Conservation (phyloP, 2,329 filamentous ascomycete genomes). For the Neoscytalidium dimidiatum region DNA sequence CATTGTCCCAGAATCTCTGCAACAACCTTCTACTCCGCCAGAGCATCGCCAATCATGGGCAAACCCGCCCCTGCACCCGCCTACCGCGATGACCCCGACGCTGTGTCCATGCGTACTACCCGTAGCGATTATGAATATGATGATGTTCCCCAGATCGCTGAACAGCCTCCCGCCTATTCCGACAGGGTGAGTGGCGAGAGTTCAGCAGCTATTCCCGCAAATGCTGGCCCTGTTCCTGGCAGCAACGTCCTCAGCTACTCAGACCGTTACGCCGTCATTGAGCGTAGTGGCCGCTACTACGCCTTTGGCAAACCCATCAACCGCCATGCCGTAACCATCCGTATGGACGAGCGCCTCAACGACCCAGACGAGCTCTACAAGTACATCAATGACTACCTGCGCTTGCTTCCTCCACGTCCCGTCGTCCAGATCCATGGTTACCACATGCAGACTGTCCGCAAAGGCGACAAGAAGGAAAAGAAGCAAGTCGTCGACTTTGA, state of each 20-base stretch:
- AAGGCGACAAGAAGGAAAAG: conserved; percentile 38
- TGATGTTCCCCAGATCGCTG: conserved; percentile 36
- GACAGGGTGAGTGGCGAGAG: conserved; percentile 25
- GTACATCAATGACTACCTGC: conserved; percentile 28
- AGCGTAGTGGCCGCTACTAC: conserved; percentile 5
- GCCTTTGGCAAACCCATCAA: conserved; percentile 18
- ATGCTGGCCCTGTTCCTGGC: neutral
- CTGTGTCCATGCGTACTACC: conserved; percentile 41
- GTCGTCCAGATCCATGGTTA: conserved; percentile 40
- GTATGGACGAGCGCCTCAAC: conserved; percentile 36
- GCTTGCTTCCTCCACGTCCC: conserved; percentile 32
- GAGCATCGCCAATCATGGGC: conserved; percentile 30
- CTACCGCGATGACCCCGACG: conserved; percentile 39
- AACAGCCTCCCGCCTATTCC: conserved; percentile 37
- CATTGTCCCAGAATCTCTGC: neutral
- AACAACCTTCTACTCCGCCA: neutral
- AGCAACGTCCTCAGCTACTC: neutral
- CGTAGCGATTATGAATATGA: conserved; percentile 40
- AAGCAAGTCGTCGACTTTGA: conserved; percentile 39
- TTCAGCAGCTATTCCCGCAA: neutral
- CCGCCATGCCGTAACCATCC: conserved; percentile 20
- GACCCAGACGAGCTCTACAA: conserved; percentile 33
- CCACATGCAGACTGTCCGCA: conserved; percentile 37
- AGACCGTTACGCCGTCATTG: conserved; percentile 19
- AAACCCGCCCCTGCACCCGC: conserved; percentile 25